phyloP scores from a whole-genome alignment of 805 yeast species.

The Ogataea naganishii region DNA sequence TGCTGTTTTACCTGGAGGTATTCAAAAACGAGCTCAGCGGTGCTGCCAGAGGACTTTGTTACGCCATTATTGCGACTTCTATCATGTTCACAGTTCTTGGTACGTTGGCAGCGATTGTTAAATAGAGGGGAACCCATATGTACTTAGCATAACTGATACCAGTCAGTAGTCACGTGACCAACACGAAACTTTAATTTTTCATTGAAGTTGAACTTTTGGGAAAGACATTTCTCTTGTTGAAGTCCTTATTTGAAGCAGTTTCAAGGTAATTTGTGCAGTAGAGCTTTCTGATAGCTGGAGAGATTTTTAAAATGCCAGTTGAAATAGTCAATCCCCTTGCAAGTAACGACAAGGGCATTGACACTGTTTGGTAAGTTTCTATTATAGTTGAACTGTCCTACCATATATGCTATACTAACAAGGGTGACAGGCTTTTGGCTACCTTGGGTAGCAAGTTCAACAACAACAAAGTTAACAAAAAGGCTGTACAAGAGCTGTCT shows the following conservation, averaged over 20 bases:
- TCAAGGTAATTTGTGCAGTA: too few species aligned
- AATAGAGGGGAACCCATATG: slow-evolving; percentile 4
- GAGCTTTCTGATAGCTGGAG: too few species aligned
- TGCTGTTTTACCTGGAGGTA: slow-evolving; percentile 57
- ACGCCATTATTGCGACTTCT: slow-evolving; percentile 36
- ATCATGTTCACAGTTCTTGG: slow-evolving; percentile 46
- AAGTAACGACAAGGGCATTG: slow-evolving; percentile 13
- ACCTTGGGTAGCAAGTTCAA: slow-evolving; percentile 17
- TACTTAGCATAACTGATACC: too few species aligned
- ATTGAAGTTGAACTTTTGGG: too few species aligned
- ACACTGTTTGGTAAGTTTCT: slow-evolving; percentile 20
- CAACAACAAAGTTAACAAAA: slow-evolving; percentile 18
- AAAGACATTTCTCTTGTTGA: too few species aligned
- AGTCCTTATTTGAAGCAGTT: too few species aligned
- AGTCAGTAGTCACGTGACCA: too few species aligned
- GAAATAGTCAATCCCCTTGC: slow-evolving; percentile 15
- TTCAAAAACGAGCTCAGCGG: slow-evolving; percentile 35
- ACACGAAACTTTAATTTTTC: too few species aligned
- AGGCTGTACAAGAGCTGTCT: slow-evolving; percentile 25
- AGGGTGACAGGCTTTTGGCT: slow-evolving; percentile 18
- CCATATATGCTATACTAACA: slow-evolving; percentile 4
- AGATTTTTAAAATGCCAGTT: too few species aligned
- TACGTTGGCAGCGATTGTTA: slow-evolving; percentile 41
- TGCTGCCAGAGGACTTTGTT: slow-evolving; percentile 30
- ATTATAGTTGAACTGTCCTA: slow-evolving; percentile 1